phyloP scores from a whole-genome alignment of 2,329 filamentous ascomycete genomes.

The Epichloe elymi region DNA sequence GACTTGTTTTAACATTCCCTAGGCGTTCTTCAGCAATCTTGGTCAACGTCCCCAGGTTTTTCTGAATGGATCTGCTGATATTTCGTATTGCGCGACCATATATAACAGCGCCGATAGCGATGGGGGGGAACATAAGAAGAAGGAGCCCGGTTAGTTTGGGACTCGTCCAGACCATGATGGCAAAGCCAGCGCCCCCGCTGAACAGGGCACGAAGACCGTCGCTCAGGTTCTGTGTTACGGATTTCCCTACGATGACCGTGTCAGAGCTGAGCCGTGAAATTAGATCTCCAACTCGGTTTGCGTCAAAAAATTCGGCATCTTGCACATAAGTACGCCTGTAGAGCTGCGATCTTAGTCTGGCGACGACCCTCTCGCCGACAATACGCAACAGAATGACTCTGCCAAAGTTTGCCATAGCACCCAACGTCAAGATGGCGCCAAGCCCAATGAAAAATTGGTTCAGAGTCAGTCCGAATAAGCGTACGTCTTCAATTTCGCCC shows the following conservation, averaged over 20 bases:
- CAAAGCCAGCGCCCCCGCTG: conserved; percentile 78
- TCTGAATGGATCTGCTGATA: conserved; percentile 83
- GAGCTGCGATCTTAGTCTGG: conserved; percentile 74
- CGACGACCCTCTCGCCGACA: conserved; percentile 88
- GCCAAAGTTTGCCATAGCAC: conserved; percentile 84
- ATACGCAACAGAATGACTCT: conserved; percentile 87
- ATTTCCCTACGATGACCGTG: conserved; percentile 96
- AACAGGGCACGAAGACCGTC: conserved; percentile 88
- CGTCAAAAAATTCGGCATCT: conserved; percentile 97
- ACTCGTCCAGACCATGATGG: conserved; percentile 92
- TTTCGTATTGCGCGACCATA: conserved; percentile 84
- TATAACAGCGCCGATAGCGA: conserved; percentile 80
- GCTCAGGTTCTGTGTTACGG: conserved; percentile 93
- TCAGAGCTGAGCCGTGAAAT: conserved; percentile 93
- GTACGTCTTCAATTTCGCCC: conserved; percentile 47
- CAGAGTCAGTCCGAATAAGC: conserved; percentile 72
- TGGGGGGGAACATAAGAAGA: conserved; percentile 80
- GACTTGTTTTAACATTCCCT: conserved; percentile 90
- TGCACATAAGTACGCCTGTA: conserved; percentile 92
- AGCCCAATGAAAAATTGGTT: conserved; percentile 81
- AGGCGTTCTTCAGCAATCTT: conserved; percentile 98
- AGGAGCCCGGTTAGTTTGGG: conserved; percentile 80
- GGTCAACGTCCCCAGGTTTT: conserved; percentile 80
- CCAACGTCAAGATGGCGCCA: conserved; percentile 61
- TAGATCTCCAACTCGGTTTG: conserved; percentile 88